Evolutionary conservation across 2,329 filamentous ascomycete species (phyloP).

Genomic region (Dactylonectria estremocensis): DNA sequence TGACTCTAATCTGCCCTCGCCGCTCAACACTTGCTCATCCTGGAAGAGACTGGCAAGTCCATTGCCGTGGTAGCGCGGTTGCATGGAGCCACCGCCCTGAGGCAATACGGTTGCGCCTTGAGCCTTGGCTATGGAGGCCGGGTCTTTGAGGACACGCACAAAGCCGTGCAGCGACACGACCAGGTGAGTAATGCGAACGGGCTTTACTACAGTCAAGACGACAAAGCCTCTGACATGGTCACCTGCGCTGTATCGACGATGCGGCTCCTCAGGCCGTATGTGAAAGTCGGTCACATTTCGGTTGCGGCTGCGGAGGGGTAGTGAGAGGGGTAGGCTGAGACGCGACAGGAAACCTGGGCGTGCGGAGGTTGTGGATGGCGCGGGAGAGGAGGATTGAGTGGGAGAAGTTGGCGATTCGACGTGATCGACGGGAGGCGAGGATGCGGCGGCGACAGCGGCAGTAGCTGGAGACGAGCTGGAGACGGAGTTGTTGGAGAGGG

Average conservation of each 20-base stretch:
- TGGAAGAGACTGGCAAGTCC: constrained; percentile 87
- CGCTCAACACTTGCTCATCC: constrained; percentile 85
- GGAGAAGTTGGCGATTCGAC: constrained; percentile 55
- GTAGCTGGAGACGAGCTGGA: constrained; percentile 53
- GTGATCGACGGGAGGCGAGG: constrained; percentile 50
- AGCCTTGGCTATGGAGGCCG: constrained; percentile 69
- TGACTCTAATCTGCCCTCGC: constrained; percentile 81
- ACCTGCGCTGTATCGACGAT: constrained; percentile 82
- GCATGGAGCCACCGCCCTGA: constrained; percentile 55
- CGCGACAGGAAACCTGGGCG: constrained; percentile 65
- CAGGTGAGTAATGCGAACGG: constrained; percentile 84
- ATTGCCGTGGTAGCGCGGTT: constrained; percentile 78
- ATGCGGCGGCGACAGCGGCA: constrained; percentile 54
- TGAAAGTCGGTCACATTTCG: constrained; percentile 85
- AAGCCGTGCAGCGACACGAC: constrained; percentile 85
- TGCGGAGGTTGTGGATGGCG: constrained; percentile 46
- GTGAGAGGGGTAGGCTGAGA: constrained; percentile 64
- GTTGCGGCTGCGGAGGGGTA: constrained; percentile 66
- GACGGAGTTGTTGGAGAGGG: constrained; percentile 60
- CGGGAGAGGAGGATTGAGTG: constrained; percentile 41
- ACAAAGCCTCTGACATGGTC: constrained; percentile 83
- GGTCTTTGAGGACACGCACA: constrained; percentile 83
- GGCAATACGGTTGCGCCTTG: constrained; percentile 61
- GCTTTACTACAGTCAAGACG: constrained; percentile 80
- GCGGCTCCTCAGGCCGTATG: constrained; percentile 82